Evolutionary conservation across 345 rosid species (phyloP).

Genomic region (Streptanthus diversifolius): DNA sequence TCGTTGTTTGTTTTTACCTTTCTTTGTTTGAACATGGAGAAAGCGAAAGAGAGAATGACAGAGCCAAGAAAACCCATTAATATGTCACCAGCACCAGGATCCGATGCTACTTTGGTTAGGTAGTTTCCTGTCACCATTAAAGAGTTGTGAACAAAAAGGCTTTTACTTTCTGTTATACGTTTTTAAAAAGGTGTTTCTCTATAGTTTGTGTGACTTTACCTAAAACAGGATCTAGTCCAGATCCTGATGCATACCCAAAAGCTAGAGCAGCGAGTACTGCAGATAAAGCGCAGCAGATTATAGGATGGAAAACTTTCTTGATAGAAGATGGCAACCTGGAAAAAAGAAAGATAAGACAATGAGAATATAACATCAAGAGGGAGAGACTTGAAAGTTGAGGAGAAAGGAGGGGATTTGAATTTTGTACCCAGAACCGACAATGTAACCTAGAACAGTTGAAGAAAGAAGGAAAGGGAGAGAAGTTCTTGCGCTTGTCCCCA

Average conservation of each 20-base stretch:
- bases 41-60: constrained; percentile 89
- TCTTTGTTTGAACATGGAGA: constrained; percentile 96
- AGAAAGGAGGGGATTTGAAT: neutral
- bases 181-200: neutral
- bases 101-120: constrained; percentile 68
- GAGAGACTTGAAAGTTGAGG: neutral
- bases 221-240: constrained; percentile 80
- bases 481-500: constrained; percentile 79
- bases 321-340: constrained; percentile 72
- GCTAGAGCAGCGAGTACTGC: constrained; percentile 84
- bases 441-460: constrained; percentile 85
- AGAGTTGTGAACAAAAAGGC: neutral
- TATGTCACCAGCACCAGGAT: constrained; percentile 97
- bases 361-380: neutral
- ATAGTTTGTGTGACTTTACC: constrained; percentile 40
- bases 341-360: neutral
- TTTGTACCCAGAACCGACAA: constrained; percentile 75
- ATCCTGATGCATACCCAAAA: constrained; percentile 68
- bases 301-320: constrained; percentile 81
- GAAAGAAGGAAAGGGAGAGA: constrained; percentile 91
- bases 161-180: neutral
- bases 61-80: constrained; percentile 95
- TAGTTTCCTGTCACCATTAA: constrained; percentile 52
- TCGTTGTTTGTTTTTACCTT: constrained; percentile 46
- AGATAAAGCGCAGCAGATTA: constrained; percentile 75